Conservation (phyloP, 2,329 filamentous ascomycete species). For the Ustulina deusta region DNA sequence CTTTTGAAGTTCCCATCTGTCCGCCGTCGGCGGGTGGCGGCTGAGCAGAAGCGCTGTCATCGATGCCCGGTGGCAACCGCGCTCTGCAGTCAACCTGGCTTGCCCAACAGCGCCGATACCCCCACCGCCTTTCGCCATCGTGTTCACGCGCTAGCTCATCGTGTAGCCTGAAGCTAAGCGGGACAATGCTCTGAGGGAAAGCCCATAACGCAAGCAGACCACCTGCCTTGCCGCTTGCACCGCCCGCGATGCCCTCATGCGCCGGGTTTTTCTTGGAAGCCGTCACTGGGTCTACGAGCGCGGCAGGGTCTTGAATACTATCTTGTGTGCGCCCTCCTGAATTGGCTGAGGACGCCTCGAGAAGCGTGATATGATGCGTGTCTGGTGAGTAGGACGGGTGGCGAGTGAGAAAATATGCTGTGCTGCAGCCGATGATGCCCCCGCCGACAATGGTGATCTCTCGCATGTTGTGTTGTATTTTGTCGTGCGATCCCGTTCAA, state of each 20-base stretch:
- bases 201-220: constrained; percentile 81
- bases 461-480: constrained; percentile 38
- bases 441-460: constrained; percentile 66
- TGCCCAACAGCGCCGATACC: constrained; percentile 66
- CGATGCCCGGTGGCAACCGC: constrained; percentile 46
- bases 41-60: not conserved
- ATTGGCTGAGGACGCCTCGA: constrained; percentile 72
- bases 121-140: constrained; percentile 75
- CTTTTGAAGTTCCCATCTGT: constrained; percentile 38
- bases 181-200: constrained; percentile 77
- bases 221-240: constrained; percentile 82
- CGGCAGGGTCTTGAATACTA: constrained; percentile 50
- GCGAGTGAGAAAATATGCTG: constrained; percentile 79
- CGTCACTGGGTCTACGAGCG: constrained; percentile 46
- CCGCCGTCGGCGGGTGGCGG: not conserved
- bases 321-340: constrained; percentile 51
- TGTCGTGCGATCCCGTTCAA: constrained; percentile 3
- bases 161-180: constrained; percentile 77
- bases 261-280: constrained; percentile 48
- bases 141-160: constrained; percentile 76
- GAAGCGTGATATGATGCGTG: constrained; percentile 75
- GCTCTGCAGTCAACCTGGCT: constrained; percentile 51
- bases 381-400: constrained; percentile 75
- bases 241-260: constrained; percentile 71
- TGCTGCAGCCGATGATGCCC: constrained; percentile 80